These are phyloP conservation scores for Oryza glaberrima DNA, from an alignment of 176 grass and related monocot species.

Conservation along the genomic window DNA sequence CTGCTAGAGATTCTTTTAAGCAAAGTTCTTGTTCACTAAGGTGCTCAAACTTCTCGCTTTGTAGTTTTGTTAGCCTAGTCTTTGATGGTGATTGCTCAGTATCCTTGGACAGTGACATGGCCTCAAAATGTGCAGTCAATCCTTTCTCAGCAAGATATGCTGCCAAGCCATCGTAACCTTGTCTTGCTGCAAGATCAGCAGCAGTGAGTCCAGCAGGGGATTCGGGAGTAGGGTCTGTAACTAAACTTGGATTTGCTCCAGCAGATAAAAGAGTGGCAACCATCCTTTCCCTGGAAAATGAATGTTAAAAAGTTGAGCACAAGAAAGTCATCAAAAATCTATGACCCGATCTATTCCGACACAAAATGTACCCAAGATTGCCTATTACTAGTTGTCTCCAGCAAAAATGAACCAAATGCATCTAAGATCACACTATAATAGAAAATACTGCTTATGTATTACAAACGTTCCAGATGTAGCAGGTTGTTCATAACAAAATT, in stretches of 20 bases:
- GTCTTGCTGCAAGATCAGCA: constrained; percentile 79
- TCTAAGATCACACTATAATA: constrained; percentile 21
- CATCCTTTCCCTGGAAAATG: constrained; percentile 83
- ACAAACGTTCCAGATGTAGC: not conserved
- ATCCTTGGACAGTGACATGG: constrained; percentile 79
- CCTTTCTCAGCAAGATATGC: constrained; percentile 91
- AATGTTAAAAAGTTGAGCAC: constrained; percentile 30
- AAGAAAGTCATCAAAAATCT: constrained; percentile 8
- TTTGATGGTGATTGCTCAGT: constrained; percentile 26
- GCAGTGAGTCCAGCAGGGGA: constrained; percentile 70
- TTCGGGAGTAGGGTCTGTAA: constrained; percentile 76
- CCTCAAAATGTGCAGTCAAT: constrained; percentile 81
- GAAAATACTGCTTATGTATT: constrained; percentile 20
- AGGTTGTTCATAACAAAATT: constrained; percentile 38
- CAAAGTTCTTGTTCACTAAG: constrained; percentile 95
- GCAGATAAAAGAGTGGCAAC: constrained; percentile 91
- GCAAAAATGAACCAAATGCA: not conserved
- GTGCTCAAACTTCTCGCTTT: constrained; percentile 52
- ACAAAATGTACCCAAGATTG: constrained; percentile 25
- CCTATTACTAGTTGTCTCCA: constrained; percentile 21
- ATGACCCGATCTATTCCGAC: not conserved
- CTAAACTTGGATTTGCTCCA: constrained; percentile 96
- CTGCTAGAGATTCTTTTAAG: constrained; percentile 91
- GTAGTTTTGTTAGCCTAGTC: constrained; percentile 43
- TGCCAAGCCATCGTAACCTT: constrained; percentile 90